Percentiles rank a stretch among this genome's conserved stretches.
These are phyloP conservation scores for Exserohilum rostratum DNA, from an alignment of 2,329 filamentous ascomycete genomes.

Conservation along the genomic window DNA sequence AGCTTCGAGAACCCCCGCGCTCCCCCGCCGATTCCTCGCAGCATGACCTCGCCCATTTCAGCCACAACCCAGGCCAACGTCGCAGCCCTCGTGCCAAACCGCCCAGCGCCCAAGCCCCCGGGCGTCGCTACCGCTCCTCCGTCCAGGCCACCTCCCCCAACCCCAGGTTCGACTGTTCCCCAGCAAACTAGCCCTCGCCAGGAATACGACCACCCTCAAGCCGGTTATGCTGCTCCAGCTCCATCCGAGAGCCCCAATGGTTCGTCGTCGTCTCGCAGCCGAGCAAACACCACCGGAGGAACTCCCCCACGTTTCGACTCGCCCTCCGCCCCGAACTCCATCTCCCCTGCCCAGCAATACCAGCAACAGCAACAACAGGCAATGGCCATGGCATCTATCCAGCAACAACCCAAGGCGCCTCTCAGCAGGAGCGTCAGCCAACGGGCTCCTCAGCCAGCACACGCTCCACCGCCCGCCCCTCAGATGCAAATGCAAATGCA, in stretches of 20 bases:
- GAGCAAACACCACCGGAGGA: slow-evolving; percentile 53
- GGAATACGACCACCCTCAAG: slow-evolving; percentile 51
- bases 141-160: slow-evolving; percentile 62
- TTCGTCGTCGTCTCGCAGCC: slow-evolving; percentile 48
- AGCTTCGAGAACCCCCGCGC: slow-evolving; percentile 98
- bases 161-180: slow-evolving; percentile 54
- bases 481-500: slow-evolving; percentile 37
- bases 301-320: slow-evolving; percentile 53
- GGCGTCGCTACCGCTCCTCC: slow-evolving; percentile 59
- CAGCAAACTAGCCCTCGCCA: slow-evolving; percentile 38
- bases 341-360: slow-evolving; percentile 55
- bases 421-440: slow-evolving; percentile 77
- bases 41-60: slow-evolving; percentile 49
- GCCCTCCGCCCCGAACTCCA: slow-evolving; percentile 46
- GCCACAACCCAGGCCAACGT: slow-evolving; percentile 49
- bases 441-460: slow-evolving; percentile 51
- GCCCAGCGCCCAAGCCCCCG: slow-evolving; percentile 89
- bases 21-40: slow-evolving; percentile 80
- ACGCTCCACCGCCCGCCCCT: slow-evolving; percentile 49
- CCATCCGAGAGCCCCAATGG: slow-evolving; percentile 46
- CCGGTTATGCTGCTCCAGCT: slow-evolving; percentile 51
- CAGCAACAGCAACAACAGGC: slow-evolving; percentile 88
- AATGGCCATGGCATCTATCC: slow-evolving; percentile 65
- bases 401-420: slow-evolving; percentile 77
- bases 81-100: slow-evolving; percentile 70